Evolutionary conservation across 2,329 filamentous ascomycete genomes (phyloP), one percentile per base, ranked within the genome.

Genomic region (Pseudocercospora ulei): DNA sequence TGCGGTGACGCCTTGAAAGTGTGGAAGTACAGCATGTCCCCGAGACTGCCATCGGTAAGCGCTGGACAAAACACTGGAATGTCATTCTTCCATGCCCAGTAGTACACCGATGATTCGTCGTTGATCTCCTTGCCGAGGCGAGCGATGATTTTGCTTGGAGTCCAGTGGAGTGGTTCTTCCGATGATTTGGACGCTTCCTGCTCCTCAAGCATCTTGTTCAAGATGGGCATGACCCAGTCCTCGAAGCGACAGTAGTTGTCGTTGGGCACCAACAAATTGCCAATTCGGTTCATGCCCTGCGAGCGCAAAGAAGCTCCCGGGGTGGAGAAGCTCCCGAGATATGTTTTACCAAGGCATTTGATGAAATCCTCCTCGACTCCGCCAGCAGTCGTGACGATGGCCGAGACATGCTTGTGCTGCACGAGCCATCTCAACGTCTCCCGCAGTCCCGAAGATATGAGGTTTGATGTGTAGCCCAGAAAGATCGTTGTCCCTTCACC

Each of bases 21-120:
- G 66, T 98, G 88, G 62, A 98, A 96, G 65, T 95, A 96, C 25
- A 98, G 70, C 90, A 98, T 98, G 62, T 98, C 90, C 3, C 90
- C 90, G 12, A 98, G 65, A 53, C 84, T 93, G 11, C 90, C 90
- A 57, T 98, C 90, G 0, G 90, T 98, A 53, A 98, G 68, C 4
- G 90, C 90, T 0, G 90, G 90, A 58, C 88, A 96, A 68, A 98
- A 98, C 9, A 98, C 81, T 1, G 90, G 90, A 41, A 98, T 96
- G 60, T 90, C 70, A 65, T 98, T 96, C 66, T 87, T 90, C 67
- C 82, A 92, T 1, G 88, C 88, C 90, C 90, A 98, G 68, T 96
- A 95, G 61, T 87, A 90, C 13, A 96, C 86, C 1, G 82, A 92
- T 9, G 78, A 71, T 63, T 93, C 83, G 61, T 96, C 76, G 62